phyloP scores from a whole-genome alignment of 2,329 filamentous ascomycete species.

The Ilyonectria mors-panacis region DNA sequence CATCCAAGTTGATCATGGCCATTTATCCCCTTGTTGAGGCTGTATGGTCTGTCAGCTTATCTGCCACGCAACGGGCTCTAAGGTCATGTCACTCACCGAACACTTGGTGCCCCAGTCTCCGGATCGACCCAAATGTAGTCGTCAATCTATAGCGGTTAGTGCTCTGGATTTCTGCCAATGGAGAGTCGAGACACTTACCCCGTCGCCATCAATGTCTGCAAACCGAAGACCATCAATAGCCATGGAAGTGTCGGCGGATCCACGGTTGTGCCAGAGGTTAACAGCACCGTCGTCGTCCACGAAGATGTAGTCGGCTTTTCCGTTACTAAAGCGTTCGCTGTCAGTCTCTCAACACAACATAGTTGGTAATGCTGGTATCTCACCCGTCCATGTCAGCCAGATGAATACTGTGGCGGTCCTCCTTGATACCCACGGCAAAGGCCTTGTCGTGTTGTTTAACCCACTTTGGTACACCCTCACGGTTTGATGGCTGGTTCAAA shows the following conservation, averaged over 20 bases:
- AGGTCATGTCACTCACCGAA: constrained; percentile 8
- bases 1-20: constrained; percentile 23
- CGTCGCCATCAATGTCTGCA: constrained; percentile 33
- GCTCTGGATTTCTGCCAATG: neutral
- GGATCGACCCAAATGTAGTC: constrained; percentile 32
- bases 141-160: neutral
- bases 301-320: constrained; percentile 39
- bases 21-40: constrained; percentile 17
- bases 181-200: constrained; percentile 5
- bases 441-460: constrained; percentile 18
- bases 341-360: neutral
- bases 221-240: constrained; percentile 23
- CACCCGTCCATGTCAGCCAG: constrained; percentile 42
- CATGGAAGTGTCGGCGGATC: constrained; percentile 3
- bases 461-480: constrained; percentile 22
- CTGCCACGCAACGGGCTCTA: neutral
- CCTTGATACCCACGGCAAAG: constrained; percentile 23
- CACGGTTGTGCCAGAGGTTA: constrained; percentile 32
- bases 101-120: constrained; percentile 7
- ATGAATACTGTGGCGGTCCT: constrained; percentile 26
- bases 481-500: constrained; percentile 23
- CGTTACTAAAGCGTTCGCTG: neutral
- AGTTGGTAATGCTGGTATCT: no score
- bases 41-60: neutral
- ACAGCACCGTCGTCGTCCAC: constrained; percentile 44